These are phyloP conservation scores for Colletotrichum incanum DNA, from an alignment of 2,329 filamentous ascomycete genomes.

Conservation along the genomic window DNA sequence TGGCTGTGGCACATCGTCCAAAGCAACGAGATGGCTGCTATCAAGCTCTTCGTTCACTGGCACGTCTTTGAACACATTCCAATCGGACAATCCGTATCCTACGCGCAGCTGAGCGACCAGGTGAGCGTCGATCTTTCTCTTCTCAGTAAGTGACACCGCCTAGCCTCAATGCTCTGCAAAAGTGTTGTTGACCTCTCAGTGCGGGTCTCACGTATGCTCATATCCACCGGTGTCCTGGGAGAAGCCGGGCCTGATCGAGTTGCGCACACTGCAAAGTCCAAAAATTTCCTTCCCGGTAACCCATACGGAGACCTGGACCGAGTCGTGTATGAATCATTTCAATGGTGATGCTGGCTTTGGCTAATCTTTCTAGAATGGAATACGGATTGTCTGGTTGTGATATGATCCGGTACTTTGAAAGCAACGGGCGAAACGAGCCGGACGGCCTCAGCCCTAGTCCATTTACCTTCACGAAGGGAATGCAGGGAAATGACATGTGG, in stretches of 20 bases:
- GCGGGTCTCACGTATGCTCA: conserved; percentile 45
- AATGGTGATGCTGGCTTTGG: not conserved
- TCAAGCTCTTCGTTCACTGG: conserved; percentile 51
- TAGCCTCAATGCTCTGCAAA: not conserved
- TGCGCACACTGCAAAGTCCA: conserved; percentile 45
- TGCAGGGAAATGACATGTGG: conserved; percentile 50
- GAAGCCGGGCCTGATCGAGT: conserved; percentile 42
- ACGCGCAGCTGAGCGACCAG: conserved; percentile 49
- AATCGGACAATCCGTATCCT: conserved; percentile 46
- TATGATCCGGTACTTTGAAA: conserved; percentile 51
- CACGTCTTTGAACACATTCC: conserved; percentile 52
- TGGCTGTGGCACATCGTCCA: not conserved
- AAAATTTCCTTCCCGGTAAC: conserved; percentile 32
- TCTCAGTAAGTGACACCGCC: conserved; percentile 44
- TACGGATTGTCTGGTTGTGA: conserved; percentile 10
- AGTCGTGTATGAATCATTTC: conserved; percentile 26
- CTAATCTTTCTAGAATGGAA: not conserved
- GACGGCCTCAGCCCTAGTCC: conserved; percentile 45
- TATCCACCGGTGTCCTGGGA: conserved; percentile 43
- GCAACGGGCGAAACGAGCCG: conserved; percentile 51
- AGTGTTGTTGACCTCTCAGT: conserved; percentile 29
- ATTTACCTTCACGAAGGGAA: conserved; percentile 48
- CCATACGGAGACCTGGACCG: conserved; percentile 39
- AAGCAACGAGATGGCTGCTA: not conserved
- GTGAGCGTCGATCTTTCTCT: conserved; percentile 48